Base-by-base conservation (phyloP, 257 asterid genomes). In the Primulina eburnea region DNA sequence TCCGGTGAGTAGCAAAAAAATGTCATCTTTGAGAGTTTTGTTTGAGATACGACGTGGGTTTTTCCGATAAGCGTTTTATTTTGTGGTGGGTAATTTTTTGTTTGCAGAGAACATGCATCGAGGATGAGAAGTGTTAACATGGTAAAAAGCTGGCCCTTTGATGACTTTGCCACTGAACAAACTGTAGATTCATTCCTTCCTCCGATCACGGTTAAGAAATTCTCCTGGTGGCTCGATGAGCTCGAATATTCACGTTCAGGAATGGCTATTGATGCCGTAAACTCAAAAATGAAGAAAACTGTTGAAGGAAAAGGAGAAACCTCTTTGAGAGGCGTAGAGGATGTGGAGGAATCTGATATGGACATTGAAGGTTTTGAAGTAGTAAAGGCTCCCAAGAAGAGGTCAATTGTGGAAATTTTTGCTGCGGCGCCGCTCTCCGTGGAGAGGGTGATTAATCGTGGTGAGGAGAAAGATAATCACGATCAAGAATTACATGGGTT, bases 121-220 rank as follows among this genome's bases (percentile, higher is more conserved):
- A 70, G 83, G 83, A 83, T 81, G 95, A 84, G 96, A 76, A 80
- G 83, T 29, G 75, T 79, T 56, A 76, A 86, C 86, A 87, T 86
- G 87, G 84, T 66, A 73, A 80, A 84, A 50, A 85, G 90, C 87
- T 89, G 96, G 92, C 96, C 96, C 18, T 89, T 89, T 68, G 86
- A 77, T 74, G 84, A 77, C 24, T 57, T 74, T 3, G 12, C 62
- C 10, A 56, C 59, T 24, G 84, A 78, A 50, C 80, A 76, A 32
- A 63, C 72, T 43, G 79, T 82, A 8, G 69, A 70, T 55, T 78
- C 87, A 2, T 59, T 75, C 71, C 84, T 89, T 59, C 92, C 96
- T 65, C 87, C 95, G 0, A 87, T 89, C 71, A 69, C 80, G 16
- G 77, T 83, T 69, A 77, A 82, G 82, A 86, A 82, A 79, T 89